phyloP scores from a whole-genome alignment of 306 rosid species.

The Gleditsia sinensis region DNA sequence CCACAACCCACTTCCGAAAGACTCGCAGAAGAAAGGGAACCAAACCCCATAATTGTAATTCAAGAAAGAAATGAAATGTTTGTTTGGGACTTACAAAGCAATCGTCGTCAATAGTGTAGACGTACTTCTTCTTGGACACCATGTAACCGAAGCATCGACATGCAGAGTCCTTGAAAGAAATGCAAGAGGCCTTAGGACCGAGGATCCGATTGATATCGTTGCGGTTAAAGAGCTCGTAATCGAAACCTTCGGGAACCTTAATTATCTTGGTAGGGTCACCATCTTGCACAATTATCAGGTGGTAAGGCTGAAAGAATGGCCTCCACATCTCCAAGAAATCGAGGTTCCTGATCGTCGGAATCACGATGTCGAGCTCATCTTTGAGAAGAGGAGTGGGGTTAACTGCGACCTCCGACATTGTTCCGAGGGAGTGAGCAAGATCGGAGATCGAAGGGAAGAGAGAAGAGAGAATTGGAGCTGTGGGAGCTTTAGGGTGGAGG shows the following conservation, averaged over 20 bases:
- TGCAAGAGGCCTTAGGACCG: slow-evolving; percentile 72
- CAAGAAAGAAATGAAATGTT: not conserved
- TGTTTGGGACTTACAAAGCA: slow-evolving; percentile 59
- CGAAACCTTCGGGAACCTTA: slow-evolving; percentile 69
- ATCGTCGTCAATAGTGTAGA: slow-evolving; percentile 78
- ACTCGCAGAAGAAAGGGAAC: not conserved
- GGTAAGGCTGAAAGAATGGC: slow-evolving; percentile 70
- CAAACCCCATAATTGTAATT: not conserved
- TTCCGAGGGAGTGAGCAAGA: not conserved
- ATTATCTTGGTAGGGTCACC: slow-evolving; percentile 67
- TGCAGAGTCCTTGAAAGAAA: slow-evolving; percentile 85
- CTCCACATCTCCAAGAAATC: slow-evolving; percentile 83
- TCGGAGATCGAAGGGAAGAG: not conserved
- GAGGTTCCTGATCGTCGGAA: slow-evolving; percentile 72
- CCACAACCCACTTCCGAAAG: slow-evolving; percentile 10
- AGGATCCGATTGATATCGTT: slow-evolving; percentile 62
- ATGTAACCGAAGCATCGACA: slow-evolving; percentile 75
- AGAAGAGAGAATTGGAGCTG: not conserved
- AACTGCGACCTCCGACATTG: slow-evolving; percentile 45
- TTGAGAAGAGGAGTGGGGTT: slow-evolving; percentile 54
- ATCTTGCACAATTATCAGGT: slow-evolving; percentile 73
- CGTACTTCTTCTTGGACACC: slow-evolving; percentile 78
- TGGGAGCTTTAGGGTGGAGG: slow-evolving; percentile 10
- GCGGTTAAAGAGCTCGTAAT: slow-evolving; percentile 69
- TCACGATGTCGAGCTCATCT: slow-evolving; percentile 78